Evolutionary conservation across 352 stramenopile genomes (phyloP), one percentile per base, ranked within the genome.

Genomic region (Blastocystis sp.): DNA sequence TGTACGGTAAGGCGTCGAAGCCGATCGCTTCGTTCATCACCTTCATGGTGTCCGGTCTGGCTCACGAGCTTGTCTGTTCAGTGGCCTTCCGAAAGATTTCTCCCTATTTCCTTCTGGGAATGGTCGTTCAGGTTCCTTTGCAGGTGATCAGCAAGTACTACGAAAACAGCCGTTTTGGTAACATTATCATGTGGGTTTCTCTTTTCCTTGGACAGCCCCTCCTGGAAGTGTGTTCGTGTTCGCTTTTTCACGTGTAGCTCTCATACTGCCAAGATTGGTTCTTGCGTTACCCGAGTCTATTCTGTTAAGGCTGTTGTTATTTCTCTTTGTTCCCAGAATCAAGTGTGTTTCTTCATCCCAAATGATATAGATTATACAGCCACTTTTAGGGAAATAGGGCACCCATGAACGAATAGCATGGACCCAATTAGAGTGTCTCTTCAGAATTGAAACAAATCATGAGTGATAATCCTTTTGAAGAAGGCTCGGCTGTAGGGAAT

Each of bases 61-160:
- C 97, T 32, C 95, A 98, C 87, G 95, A 98, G 88, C 90, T 97
- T 56, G 88, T 97, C 7, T 95, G 97, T 46, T 94, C 91, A 48
- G 93, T 97, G 72, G 93, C 95, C 34, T 98, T 96, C 88, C 93
- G 95, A 86, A 94, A 94, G 27, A 88, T 97, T 48, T 92, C 93
- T 63, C 91, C 93, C 69, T 97, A 94, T 78, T 95, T 94, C 44
- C 97, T 97, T 86, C 78, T 94, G 3, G 90, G 95, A 46, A 97
- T 97, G 89, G 96, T 97, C 90, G 88, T 93, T 7, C 94, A 98
- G 86, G 90, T 97, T 9, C 92, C 95, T 8, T 88, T 97, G 51
- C 94, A 97, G 36, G 11, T 77, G 51, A 24, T 88, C 27, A 73
- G 46, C 8, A 72, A 77, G 38, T 44, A 73, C 29, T 87, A 86